phyloP scores from a whole-genome alignment of 805 yeast genomes.

The Monosporozyma solicola region DNA sequence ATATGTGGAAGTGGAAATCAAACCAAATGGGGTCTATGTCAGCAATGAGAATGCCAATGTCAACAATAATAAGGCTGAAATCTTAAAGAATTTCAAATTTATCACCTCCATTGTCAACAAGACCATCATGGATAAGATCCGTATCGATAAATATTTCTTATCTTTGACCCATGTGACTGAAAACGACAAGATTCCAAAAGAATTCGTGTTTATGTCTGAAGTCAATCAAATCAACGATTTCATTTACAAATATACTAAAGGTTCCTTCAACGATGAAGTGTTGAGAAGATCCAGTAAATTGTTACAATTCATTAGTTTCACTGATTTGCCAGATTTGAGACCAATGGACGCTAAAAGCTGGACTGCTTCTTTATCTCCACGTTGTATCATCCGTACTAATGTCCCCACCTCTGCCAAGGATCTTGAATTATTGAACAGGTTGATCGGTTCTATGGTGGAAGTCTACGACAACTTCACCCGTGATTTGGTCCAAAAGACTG shows the following conservation, averaged over 20 bases:
- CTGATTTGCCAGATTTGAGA: slow-evolving; percentile 72
- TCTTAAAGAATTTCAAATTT: slow-evolving; percentile 48
- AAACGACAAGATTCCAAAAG: slow-evolving; percentile 55
- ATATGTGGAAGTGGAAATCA: slow-evolving; percentile 47
- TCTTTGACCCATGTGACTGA: slow-evolving; percentile 80
- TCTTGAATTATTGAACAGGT: slow-evolving; percentile 37
- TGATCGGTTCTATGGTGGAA: slow-evolving; percentile 49
- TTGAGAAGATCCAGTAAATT: slow-evolving; percentile 36
- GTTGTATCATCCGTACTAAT: slow-evolving; percentile 46
- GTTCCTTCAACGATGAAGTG: slow-evolving; percentile 32
- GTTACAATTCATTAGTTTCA: slow-evolving; percentile 63
- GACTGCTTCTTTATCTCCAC: slow-evolving; percentile 39
- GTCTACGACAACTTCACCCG: slow-evolving; percentile 50
- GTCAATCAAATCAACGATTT: slow-evolving; percentile 68
- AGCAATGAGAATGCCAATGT: slow-evolving; percentile 19
- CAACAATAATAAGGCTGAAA: slow-evolving; percentile 29
- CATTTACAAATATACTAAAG: slow-evolving; percentile 22
- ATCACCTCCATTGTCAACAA: slow-evolving; percentile 82
- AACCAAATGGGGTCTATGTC: slow-evolving; percentile 34
- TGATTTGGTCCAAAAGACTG: slow-evolving; percentile 29
- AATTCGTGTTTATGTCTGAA: slow-evolving; percentile 86
- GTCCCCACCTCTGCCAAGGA: slow-evolving; percentile 45
- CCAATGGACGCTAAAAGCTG: slow-evolving; percentile 55
- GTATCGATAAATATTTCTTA: slow-evolving; percentile 71
- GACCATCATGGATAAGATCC: slow-evolving; percentile 63